A percentile compares a stretch with the other conserved stretches of the same genome.
Conservation (phyloP, 164 flowering plant genomes). For the Stephania yunnanensis region DNA sequence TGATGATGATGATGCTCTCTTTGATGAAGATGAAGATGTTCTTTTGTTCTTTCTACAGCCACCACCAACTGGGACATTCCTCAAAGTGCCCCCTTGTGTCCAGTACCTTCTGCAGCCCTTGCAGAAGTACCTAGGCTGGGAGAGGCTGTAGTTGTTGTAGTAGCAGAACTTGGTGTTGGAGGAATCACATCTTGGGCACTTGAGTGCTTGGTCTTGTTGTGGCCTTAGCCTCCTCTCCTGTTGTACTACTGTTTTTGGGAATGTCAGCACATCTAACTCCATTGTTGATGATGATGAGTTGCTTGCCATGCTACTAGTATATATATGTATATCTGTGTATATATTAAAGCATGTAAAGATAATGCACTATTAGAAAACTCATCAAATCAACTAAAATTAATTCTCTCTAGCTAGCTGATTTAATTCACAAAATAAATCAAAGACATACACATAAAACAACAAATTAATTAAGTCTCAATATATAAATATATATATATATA, state of each 20-base stretch:
- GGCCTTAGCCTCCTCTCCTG: constrained; percentile 61
- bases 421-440: too few species aligned
- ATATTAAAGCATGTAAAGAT: constrained; percentile 26
- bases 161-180: constrained; percentile 90
- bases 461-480: too few species aligned
- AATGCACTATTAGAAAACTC: neutral
- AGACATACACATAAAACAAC: too few species aligned
- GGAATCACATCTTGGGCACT: constrained; percentile 93
- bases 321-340: too few species aligned
- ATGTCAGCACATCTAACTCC: constrained; percentile 47
- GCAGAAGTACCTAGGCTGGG: constrained; percentile 96
- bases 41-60: constrained; percentile 86
- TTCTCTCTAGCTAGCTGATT: too few species aligned
- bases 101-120: constrained; percentile 85
- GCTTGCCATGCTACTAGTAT: constrained; percentile 20
- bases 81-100: constrained; percentile 90
- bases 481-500: too few species aligned
- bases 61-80: constrained; percentile 93
- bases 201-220: constrained; percentile 63
- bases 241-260: constrained; percentile 39
- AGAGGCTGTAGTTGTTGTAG: constrained; percentile 95
- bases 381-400: neutral
- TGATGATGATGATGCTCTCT: constrained; percentile 30
- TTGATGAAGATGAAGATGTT: constrained; percentile 44
- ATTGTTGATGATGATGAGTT: constrained; percentile 23